A percentile compares a stretch with the other conserved stretches of the same genome.
Conservation (phyloP, 176 grass and related monocot species). For the Eremochloa ophiuroides region DNA sequence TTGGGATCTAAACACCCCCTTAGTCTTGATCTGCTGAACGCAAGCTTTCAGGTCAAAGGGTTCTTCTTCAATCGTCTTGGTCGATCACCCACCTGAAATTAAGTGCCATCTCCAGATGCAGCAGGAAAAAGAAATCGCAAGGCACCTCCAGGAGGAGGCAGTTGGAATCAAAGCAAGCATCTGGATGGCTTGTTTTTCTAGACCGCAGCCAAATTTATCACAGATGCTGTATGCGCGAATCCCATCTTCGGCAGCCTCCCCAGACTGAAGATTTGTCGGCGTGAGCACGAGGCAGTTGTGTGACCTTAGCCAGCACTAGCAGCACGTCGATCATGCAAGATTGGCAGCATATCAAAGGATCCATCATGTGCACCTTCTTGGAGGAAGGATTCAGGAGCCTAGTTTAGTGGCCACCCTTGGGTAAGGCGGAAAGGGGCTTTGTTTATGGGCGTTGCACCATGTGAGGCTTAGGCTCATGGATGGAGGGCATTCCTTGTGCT, state of each 20-base stretch:
- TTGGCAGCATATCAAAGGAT: conserved; percentile 3
- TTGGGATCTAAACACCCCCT: too few species aligned
- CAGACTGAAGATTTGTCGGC: conserved; percentile 25
- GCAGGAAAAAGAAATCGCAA: conserved; percentile 2
- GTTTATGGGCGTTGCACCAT: conserved; percentile 32
- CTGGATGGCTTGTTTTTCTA: conserved; percentile 21
- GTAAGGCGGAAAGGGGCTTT: not conserved
- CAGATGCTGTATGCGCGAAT: conserved; percentile 8
- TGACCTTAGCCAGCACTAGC: not conserved
- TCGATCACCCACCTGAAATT: conserved; percentile 25
- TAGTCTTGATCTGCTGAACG: not conserved
- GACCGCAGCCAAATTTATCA: conserved; percentile 17
- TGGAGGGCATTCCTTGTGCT: conserved; percentile 20
- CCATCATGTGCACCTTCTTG: conserved; percentile 54
- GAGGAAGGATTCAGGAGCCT: conserved; percentile 25
- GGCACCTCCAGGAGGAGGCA: conserved; percentile 27
- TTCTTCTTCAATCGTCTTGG: not conserved
- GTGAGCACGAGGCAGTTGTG: not conserved
- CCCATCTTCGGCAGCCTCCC: not conserved
- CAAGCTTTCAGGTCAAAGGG: conserved; percentile 4
- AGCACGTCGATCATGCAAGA: conserved; percentile 16
- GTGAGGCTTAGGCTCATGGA: conserved; percentile 32
- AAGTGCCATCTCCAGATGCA: conserved; percentile 22
- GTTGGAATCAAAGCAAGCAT: conserved; percentile 25
- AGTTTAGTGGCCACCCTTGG: conserved; percentile 24